Percentiles rank a stretch among this genome's conserved stretches.
Conservation (phyloP, 768 basidiomycete species). For the Tricholoma hemisulphureum region DNA sequence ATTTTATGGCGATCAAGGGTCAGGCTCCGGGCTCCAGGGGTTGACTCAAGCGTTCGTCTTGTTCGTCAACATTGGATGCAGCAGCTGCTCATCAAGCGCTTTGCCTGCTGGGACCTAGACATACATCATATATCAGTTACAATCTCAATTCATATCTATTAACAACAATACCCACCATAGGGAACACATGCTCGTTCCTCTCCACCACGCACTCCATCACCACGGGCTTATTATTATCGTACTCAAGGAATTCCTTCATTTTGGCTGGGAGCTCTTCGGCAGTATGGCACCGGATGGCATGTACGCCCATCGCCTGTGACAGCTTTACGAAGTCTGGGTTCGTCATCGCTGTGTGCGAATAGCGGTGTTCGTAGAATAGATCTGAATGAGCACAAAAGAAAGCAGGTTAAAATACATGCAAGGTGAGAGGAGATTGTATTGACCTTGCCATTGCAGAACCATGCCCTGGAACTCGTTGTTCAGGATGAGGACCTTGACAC, state of each 20-base stretch:
- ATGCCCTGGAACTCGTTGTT: conserved; percentile 99
- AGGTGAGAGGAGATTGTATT: conserved; percentile 13
- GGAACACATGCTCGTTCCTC: conserved; percentile 84
- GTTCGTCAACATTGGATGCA: conserved; percentile 52
- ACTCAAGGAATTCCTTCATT: conserved; percentile 99
- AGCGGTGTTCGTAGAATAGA: conserved; percentile 95
- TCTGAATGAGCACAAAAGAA: conserved; percentile 41
- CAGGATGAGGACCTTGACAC: conserved; percentile 89
- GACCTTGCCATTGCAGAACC: conserved; percentile 99
- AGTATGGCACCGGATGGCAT: conserved; percentile 75
- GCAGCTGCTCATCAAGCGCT: conserved; percentile 87
- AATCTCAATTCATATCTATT: neutral
- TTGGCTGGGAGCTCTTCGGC: conserved; percentile 81
- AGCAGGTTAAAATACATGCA: neutral
- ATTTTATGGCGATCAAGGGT: neutral
- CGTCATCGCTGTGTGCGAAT: conserved; percentile 93
- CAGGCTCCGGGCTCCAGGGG: neutral
- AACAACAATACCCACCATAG: conserved; percentile 60
- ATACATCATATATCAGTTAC: conserved; percentile 3
- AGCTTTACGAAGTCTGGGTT: conserved; percentile 95
- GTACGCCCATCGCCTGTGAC: conserved; percentile 88
- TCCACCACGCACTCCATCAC: conserved; percentile 89
- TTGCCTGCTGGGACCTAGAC: conserved; percentile 84
- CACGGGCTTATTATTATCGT: conserved; percentile 82
- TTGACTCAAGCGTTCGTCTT: conserved; percentile 15